A percentile compares a stretch with the other conserved stretches of the same genome.
Evolutionary conservation across 2,329 filamentous ascomycete genomes (phyloP).

Genomic region (Drechslerella stenobrocha): DNA sequence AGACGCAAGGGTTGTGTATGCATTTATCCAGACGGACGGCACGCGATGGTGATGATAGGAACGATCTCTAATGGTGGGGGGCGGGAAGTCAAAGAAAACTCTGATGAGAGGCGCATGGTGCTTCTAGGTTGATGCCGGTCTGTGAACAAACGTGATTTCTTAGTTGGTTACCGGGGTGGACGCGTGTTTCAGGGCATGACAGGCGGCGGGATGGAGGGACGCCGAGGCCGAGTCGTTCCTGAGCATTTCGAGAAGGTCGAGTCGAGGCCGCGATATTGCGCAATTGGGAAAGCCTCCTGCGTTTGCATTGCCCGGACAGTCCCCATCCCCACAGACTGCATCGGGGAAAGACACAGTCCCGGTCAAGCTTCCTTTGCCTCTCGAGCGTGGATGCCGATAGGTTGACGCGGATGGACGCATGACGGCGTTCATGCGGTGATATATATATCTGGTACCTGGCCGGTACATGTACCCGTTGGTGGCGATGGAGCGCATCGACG

Average conservation of each 20-base stretch:
- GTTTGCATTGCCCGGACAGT: slow-evolving; percentile 1
- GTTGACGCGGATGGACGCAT: background rate
- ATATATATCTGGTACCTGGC: background rate
- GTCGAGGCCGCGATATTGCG: slow-evolving; percentile 31
- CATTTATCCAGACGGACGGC: background rate
- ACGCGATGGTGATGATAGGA: background rate
- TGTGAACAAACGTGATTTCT: background rate
- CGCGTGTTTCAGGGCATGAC: slow-evolving; percentile 49
- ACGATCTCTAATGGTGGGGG: background rate
- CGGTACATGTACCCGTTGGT: background rate
- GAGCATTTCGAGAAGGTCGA: slow-evolving; percentile 44
- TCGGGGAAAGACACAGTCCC: background rate
- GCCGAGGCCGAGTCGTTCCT: slow-evolving; percentile 7
- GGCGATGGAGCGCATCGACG: background rate
- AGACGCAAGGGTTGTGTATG: background rate
- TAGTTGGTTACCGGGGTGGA: slow-evolving; percentile 35
- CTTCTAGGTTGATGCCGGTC: background rate
- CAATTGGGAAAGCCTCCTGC: slow-evolving; percentile 17
- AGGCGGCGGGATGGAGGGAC: slow-evolving; percentile 23
- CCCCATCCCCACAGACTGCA: background rate
- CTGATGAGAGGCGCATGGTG: background rate
- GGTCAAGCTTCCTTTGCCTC: background rate
- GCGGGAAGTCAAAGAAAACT: background rate
- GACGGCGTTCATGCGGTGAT: background rate
- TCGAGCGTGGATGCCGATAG: background rate